phyloP scores from a whole-genome alignment of 495 filamentous ascomycete species.

The Xylaria bambusicola region DNA sequence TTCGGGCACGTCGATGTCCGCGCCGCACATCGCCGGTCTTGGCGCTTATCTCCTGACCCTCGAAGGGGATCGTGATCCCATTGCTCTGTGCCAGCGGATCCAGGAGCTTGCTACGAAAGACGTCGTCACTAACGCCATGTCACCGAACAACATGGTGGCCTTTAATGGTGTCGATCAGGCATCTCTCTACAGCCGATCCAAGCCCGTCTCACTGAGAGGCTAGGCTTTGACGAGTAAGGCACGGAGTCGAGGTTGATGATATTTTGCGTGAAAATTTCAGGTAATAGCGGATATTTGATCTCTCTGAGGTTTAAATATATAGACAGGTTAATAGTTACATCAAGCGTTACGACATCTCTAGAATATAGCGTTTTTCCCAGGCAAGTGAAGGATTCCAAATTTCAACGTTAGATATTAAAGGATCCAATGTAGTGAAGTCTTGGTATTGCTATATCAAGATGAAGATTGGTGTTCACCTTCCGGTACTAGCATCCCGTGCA shows the following conservation, averaged over 20 bases:
- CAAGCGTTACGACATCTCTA: background rate
- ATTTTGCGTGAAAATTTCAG: no score
- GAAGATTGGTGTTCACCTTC: constrained; percentile 27
- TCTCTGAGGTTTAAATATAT: no score
- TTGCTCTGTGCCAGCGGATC: constrained; percentile 34
- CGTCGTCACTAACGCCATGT: constrained; percentile 24
- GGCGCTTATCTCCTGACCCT: constrained; percentile 48
- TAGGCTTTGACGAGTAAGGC: no score
- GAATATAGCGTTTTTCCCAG: no score
- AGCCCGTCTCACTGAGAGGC: no score
- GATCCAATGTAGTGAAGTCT: background rate
- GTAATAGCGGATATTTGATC: no score
- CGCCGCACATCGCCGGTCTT: constrained; percentile 53
- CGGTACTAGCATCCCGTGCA: constrained; percentile 61
- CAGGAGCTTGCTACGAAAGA: constrained; percentile 34
- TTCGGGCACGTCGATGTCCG: constrained; percentile 57
- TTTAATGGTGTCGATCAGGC: constrained; percentile 29
- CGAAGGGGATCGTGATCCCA: constrained; percentile 32
- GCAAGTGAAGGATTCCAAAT: no score
- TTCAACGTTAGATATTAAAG: no score
- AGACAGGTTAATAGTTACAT: constrained; percentile 6
- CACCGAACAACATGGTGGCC: constrained; percentile 30
- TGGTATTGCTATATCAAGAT: background rate
- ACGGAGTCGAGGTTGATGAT: no score
- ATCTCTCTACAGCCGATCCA: constrained; percentile 3